These are phyloP conservation scores for Phytophthora foliorum DNA, from an alignment of 352 stramenopile genomes.

Conservation along the genomic window DNA sequence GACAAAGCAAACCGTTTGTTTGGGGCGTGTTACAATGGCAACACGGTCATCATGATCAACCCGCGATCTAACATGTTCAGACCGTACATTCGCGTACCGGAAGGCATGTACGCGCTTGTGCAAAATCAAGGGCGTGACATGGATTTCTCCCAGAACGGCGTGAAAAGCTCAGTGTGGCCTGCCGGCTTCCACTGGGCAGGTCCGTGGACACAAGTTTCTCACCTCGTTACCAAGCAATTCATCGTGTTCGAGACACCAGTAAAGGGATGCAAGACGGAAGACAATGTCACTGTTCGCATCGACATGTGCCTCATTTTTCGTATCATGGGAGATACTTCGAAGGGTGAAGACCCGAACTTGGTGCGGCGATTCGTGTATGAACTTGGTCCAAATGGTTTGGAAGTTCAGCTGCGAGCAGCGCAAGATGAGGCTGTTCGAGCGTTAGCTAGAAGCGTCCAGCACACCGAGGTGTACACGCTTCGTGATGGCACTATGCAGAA, in stretches of 20 bases:
- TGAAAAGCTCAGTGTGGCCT: constrained; percentile 65
- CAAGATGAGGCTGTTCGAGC: constrained; percentile 80
- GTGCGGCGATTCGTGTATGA: constrained; percentile 90
- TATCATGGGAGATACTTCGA: constrained; percentile 83
- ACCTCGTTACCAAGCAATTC: constrained; percentile 89
- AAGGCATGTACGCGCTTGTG: constrained; percentile 89
- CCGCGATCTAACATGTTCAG: constrained; percentile 58
- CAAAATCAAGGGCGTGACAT: constrained; percentile 82
- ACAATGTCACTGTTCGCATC: constrained; percentile 88
- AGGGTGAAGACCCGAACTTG: constrained; percentile 81
- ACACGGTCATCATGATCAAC: constrained; percentile 81
- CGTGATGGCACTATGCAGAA: constrained; percentile 68
- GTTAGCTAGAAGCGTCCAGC: constrained; percentile 76
- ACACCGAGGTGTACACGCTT: constrained; percentile 86
- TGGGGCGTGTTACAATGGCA: constrained; percentile 69
- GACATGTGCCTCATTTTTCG: constrained; percentile 87
- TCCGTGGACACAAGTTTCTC: constrained; percentile 77
- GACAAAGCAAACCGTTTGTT: constrained; percentile 75
- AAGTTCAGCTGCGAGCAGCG: constrained; percentile 77
- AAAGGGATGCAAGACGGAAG: constrained; percentile 86
- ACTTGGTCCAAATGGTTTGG: constrained; percentile 75
- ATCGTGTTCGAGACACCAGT: constrained; percentile 87
- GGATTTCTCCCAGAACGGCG: constrained; percentile 51
- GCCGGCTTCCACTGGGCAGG: constrained; percentile 75
- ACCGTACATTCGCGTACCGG: constrained; percentile 84